Percentiles rank a stretch among this genome's conserved stretches.
Conservation (phyloP, 345 rosid genomes). For the Atalantia buxifolia region DNA sequence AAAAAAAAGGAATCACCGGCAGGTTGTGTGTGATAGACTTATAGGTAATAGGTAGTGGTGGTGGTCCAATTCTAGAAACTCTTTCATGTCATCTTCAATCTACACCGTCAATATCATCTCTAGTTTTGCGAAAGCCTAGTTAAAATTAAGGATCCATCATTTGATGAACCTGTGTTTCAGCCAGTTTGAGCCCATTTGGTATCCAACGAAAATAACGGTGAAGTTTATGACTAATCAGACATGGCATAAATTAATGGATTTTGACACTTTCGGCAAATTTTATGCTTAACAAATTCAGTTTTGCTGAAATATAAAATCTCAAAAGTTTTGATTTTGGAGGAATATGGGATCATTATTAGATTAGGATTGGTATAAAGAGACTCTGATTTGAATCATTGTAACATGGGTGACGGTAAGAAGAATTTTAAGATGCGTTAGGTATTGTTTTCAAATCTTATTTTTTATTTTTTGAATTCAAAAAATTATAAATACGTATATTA, state of each 20-base stretch:
- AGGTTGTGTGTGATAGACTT: not conserved
- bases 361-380: no score
- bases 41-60: not conserved
- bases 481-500: no score
- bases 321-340: no score
- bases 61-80: conserved; percentile 26
- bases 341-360: no score
- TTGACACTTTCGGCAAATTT: not conserved
- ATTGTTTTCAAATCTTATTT: no score
- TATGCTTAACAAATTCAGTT: not conserved
- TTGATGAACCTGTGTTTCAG: not conserved
- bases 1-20: not conserved
- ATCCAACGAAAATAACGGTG: not conserved
- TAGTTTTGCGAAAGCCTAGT: not conserved
- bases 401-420: no score
- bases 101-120: not conserved
- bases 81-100: not conserved
- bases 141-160: not conserved
- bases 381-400: no score
- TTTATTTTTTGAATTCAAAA: no score
- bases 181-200: not conserved
- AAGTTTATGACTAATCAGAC: not conserved
- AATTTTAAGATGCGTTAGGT: no score
- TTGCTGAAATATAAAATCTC: no score
- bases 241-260: not conserved